phyloP scores from a whole-genome alignment of 495 filamentous ascomycete genomes.

The Annulohypoxylon maeteangense region DNA sequence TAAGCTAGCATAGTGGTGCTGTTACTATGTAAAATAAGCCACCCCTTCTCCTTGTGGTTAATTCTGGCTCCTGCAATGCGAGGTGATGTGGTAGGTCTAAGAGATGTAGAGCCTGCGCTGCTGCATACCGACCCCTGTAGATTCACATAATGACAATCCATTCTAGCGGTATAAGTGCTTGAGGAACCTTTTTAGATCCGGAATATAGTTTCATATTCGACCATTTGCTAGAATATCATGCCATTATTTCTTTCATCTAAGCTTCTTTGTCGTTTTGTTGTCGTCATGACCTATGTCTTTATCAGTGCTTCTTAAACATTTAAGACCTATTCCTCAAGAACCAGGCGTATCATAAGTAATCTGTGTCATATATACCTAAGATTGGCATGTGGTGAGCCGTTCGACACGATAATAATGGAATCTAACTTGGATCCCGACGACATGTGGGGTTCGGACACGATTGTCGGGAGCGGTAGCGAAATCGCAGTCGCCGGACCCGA shows the following conservation, averaged over 20 bases:
- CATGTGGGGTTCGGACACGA: background rate
- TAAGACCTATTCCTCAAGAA: background rate
- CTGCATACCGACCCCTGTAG: background rate
- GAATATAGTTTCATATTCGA: background rate
- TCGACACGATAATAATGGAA: background rate
- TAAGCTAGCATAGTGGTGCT: background rate
- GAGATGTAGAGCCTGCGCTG: background rate
- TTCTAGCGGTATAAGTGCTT: constrained; percentile 1
- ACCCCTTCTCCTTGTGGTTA: background rate
- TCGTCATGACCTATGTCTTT: background rate
- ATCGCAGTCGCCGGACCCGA: constrained; percentile 8
- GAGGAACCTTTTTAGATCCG: background rate
- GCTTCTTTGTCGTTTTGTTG: background rate
- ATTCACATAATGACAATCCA: background rate
- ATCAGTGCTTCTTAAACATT: background rate
- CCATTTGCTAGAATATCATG: background rate
- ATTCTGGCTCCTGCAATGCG: constrained; percentile 9
- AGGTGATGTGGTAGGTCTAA: constrained; percentile 9
- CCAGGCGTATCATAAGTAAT: background rate
- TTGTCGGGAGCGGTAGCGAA: constrained; percentile 2
- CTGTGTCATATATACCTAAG: background rate
- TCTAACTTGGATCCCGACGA: constrained; percentile 1
- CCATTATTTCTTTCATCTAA: background rate
- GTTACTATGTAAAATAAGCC: background rate
- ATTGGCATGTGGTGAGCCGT: background rate